phyloP scores from a whole-genome alignment of 805 yeast species.

The Cyberlindnera xylosilytica region DNA sequence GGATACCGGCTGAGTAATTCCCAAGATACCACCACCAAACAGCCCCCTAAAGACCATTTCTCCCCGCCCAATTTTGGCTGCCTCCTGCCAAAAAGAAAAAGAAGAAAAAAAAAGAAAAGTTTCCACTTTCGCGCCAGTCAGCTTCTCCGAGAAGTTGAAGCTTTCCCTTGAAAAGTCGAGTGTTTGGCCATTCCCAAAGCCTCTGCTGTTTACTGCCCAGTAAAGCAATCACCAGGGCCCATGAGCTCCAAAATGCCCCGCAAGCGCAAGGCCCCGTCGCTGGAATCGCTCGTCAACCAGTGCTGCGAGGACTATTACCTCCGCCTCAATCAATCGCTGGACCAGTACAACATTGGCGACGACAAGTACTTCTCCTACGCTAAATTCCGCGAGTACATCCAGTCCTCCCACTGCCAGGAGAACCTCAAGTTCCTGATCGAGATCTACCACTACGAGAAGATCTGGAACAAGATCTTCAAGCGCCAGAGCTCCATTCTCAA shows the following conservation, averaged over 20 bases:
- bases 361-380: conserved; percentile 13
- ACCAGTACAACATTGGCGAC: neutral
- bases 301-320: conserved; percentile 27
- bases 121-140: too few species aligned
- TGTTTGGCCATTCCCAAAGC: too few species aligned
- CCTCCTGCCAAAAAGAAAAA: neutral
- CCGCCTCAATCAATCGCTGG: conserved; percentile 6
- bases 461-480: conserved; percentile 34
- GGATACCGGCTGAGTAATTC: too few species aligned
- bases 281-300: conserved; percentile 27
- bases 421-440: conserved; percentile 43
- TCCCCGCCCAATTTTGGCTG: too few species aligned
- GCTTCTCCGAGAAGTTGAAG: too few species aligned
- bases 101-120: neutral
- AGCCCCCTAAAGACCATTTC: too few species aligned
- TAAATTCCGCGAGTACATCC: conserved; percentile 34
- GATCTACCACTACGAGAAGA: conserved; percentile 43
- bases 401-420: conserved; percentile 42
- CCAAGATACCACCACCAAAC: too few species aligned
- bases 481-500: conserved; percentile 30
- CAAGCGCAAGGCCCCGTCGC: conserved; percentile 18
- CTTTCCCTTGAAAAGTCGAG: too few species aligned
- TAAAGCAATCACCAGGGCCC: too few species aligned
- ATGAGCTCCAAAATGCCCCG: neutral
- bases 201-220: too few species aligned